phyloP scores from a whole-genome alignment of 169 alveolate genomes.

The Plasmodium vinckei region DNA sequence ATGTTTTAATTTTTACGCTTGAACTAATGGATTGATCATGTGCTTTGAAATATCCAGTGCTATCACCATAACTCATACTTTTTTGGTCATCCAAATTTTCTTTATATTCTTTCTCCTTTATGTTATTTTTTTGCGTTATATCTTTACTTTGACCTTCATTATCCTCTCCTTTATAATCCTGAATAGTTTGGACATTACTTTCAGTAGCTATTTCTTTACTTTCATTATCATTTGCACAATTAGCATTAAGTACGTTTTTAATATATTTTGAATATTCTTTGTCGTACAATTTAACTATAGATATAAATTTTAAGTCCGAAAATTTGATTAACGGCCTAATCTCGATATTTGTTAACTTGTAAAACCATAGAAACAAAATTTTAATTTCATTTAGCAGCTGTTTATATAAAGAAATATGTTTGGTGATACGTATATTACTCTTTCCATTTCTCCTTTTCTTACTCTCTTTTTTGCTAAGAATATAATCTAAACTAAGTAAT shows the following conservation, averaged over 20 bases:
- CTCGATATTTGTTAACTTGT: slow-evolving; percentile 64
- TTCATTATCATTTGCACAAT: neutral
- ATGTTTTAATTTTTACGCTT: neutral
- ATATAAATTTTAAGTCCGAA: slow-evolving; percentile 41
- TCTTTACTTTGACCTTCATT: too few relatives aligned
- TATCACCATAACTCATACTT: too few relatives aligned
- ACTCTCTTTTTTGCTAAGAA: slow-evolving; percentile 19
- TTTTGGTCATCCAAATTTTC: too few relatives aligned
- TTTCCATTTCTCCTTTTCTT: slow-evolving; percentile 23
- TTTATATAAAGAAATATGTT: slow-evolving; percentile 44
- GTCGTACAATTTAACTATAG: slow-evolving; percentile 38
- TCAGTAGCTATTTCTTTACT: neutral
- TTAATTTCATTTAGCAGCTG: slow-evolving; percentile 66
- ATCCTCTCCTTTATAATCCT: too few relatives aligned
- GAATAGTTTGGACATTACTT: too few relatives aligned
- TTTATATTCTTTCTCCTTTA: too few relatives aligned
- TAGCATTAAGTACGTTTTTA: slow-evolving; percentile 1
- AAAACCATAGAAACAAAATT: slow-evolving; percentile 61
- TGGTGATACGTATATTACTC: slow-evolving; percentile 4
- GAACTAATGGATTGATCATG: too few relatives aligned
- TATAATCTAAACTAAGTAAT: slow-evolving; percentile 6
- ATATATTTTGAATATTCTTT: slow-evolving; percentile 31
- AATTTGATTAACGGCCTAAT: slow-evolving; percentile 59
- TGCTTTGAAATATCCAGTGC: too few relatives aligned
- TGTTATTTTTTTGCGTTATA: too few relatives aligned